Conservation (phyloP, 139 green algal species). For the Chlamydomonas sphaeroides region DNA sequence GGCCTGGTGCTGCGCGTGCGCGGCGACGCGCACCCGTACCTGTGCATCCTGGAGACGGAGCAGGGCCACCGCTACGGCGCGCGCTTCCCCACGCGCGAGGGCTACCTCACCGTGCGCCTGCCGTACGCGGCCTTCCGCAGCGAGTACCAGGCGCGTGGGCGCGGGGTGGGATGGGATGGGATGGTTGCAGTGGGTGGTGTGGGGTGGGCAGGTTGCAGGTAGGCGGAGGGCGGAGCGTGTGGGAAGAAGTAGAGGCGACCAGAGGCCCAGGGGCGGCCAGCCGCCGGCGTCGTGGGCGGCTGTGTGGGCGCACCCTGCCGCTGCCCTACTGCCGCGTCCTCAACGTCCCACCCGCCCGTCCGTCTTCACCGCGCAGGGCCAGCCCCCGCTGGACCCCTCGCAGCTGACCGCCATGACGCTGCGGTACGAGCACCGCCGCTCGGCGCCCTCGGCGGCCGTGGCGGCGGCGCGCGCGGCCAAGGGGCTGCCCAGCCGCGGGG, state of each 20-base stretch:
- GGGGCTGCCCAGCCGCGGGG: background rate
- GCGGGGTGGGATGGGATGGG: too few species aligned
- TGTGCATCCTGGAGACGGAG: conserved; percentile 67
- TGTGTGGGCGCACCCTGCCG: too few species aligned
- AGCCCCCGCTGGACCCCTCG: conserved; percentile 54
- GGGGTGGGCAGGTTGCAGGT: too few species aligned
- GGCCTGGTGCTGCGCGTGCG: conserved; percentile 81
- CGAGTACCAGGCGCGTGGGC: conserved; percentile 39
- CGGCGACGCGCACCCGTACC: conserved; percentile 90
- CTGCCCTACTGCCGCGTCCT: too few species aligned
- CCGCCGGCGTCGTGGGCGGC: too few species aligned
- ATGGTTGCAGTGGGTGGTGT: too few species aligned
- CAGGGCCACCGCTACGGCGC: conserved; percentile 64
- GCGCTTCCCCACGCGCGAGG: conserved; percentile 71
- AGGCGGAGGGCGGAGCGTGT: too few species aligned
- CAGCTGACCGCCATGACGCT: conserved; percentile 44
- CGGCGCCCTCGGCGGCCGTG: too few species aligned
- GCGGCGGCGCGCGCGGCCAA: conserved; percentile 5
- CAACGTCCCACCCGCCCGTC: too few species aligned
- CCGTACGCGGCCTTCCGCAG: conserved; percentile 87
- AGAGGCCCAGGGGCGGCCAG: too few species aligned
- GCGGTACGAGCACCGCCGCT: conserved; percentile 40
- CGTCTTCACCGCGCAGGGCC: background rate
- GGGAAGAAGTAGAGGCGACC: too few species aligned
- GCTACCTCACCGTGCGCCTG: conserved; percentile 81